Evolutionary conservation across 2,329 filamentous ascomycete species (phyloP).

Genomic region (Periconia macrospinosa): DNA sequence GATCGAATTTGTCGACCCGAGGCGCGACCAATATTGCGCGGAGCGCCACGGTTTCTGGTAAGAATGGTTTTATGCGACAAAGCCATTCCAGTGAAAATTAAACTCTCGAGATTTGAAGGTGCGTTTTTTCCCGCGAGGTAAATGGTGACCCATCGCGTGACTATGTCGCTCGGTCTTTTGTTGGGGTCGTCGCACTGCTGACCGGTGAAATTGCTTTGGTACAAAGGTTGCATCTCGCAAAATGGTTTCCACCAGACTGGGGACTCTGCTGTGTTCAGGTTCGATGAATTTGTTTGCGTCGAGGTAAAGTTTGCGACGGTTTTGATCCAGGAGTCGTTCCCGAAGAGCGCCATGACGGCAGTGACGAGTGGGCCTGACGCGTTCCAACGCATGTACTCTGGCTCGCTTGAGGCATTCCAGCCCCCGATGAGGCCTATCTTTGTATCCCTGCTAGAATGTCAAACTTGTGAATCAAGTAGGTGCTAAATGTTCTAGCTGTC

Average conservation of each 20-base stretch:
- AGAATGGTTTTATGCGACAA: conserved; percentile 1
- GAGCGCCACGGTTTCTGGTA: not conserved
- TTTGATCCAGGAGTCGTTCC: not conserved
- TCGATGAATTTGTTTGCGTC: not conserved
- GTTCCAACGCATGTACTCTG: not conserved
- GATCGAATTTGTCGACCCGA: not conserved
- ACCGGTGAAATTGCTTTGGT: not conserved
- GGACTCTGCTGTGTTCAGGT: not conserved
- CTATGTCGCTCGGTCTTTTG: not conserved
- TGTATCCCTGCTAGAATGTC: not conserved
- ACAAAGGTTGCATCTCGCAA: conserved; percentile 1
- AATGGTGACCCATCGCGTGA: not conserved
- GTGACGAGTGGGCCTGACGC: not conserved
- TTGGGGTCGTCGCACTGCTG: not conserved
- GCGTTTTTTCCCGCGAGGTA: not conserved
- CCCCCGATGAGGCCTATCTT: not conserved
- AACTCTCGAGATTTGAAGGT: not conserved
- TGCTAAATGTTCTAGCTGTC: not conserved
- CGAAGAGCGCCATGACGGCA: not conserved
- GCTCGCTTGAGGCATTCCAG: not conserved
- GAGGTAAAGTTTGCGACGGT: not conserved
- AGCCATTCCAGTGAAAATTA: not conserved
- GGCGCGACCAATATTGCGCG: not conserved
- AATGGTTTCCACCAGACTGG: not conserved
- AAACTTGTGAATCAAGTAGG: not conserved